Base-by-base conservation (phyloP, 768 basidiomycete genomes). In the Pleurotus pulmonarius region DNA sequence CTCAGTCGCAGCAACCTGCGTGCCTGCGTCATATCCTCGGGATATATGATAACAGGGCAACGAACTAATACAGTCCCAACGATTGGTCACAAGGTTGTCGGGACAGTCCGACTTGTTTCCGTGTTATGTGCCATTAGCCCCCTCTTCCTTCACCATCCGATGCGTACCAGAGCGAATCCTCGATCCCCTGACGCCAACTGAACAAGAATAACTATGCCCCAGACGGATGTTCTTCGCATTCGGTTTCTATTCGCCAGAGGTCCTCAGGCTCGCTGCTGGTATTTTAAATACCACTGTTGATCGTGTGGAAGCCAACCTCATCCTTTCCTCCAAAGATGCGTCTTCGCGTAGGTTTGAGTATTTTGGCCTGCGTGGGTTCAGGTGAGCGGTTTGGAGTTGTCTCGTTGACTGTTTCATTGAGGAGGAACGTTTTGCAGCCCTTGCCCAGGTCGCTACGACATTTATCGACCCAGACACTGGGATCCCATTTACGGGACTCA, bases 401-500 rank as follows among this genome's bases (percentile, higher is more conserved):
- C 3, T 34, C 7, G 8, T 34, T 34, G 29, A 34, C 29, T 34
- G 11, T 11, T 3, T 34, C 9, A 34, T 34, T 34, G 29, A 34
- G 29, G 11, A 34, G 3, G 29, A 41, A 51, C 47, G 12, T 55
- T 61, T 12, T 55, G 22, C 58, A 82, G 79, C 65, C 38, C 65
- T 79, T 47, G 70, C 79, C 8, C 81, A 83, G 65, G 60, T 61
- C 7, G 78, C 74, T 18, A 63, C 71, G n/a, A 47, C 64, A 38
- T 83, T 79, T 61, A 70, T 71, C 34, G 83, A 83, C 60, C 68
- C 79, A 7, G 79, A 75, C 61, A 83, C 79, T 62, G 82, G 83
- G 49, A 83, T 83, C 59, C 71, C 76, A 26, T 84, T 84, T 68
- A 73, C 62, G 61, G 79, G 79, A 11, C 58, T 69, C 18, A 77